These are phyloP conservation scores for Zasmidium citrigriseum DNA, from an alignment of 2,329 filamentous ascomycete genomes.

Conservation along the genomic window DNA sequence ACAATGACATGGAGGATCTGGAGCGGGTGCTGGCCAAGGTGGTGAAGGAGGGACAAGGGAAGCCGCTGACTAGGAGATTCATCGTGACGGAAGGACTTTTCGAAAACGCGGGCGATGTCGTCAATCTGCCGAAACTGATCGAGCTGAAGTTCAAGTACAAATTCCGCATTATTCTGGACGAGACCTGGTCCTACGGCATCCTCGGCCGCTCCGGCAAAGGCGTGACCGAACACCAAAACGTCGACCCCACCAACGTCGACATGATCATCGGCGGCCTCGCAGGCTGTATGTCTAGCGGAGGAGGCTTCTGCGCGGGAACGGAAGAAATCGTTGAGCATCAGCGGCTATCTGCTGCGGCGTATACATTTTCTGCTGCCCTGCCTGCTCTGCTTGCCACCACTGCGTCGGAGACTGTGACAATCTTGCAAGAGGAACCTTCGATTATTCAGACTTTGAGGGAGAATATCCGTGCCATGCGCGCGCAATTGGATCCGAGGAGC, in stretches of 20 bases:
- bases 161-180: conserved; percentile 95
- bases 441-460: conserved; percentile 77
- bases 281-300: conserved; percentile 85
- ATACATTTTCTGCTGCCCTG: conserved; percentile 93
- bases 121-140: conserved; percentile 83
- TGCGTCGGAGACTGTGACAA: conserved; percentile 82
- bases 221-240: conserved; percentile 93
- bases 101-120: conserved; percentile 83
- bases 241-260: conserved; percentile 88
- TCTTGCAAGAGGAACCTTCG: conserved; percentile 85
- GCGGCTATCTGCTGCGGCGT: conserved; percentile 86
- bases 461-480: conserved; percentile 80
- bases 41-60: conserved; percentile 82
- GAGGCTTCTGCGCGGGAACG: conserved; percentile 91
- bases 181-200: conserved; percentile 96
- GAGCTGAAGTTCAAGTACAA: conserved; percentile 96
- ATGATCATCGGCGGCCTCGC: conserved; percentile 96
- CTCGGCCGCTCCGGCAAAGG: conserved; percentile 88
- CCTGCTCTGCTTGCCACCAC: conserved; percentile 95
- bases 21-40: conserved; percentile 83
- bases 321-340: conserved; percentile 95
- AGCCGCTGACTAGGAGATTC: conserved; percentile 87
- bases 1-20: conserved; percentile 93
- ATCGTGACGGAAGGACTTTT: conserved; percentile 96
- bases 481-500: conserved; percentile 86